Evolutionary conservation across 2,329 filamentous ascomycete species (phyloP).

Genomic region (Incumbomyces lentus): DNA sequence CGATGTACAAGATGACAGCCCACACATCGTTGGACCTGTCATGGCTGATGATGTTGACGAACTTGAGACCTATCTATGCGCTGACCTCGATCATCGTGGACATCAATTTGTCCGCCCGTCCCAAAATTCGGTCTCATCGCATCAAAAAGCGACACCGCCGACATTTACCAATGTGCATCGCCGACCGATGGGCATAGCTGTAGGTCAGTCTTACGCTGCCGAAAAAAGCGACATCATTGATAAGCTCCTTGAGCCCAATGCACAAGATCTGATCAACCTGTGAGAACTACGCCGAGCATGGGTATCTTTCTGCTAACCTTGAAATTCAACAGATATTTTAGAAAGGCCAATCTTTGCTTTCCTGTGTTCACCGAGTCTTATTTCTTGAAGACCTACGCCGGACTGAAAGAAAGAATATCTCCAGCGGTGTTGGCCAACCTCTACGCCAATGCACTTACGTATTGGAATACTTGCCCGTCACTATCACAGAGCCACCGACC

Average conservation of each 20-base stretch:
- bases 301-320: background rate
- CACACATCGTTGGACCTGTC: slow-evolving; percentile 49
- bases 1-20: slow-evolving; percentile 12
- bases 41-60: slow-evolving; percentile 50
- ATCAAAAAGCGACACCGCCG: slow-evolving; percentile 30
- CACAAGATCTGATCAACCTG: slow-evolving; percentile 39
- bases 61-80: slow-evolving; percentile 46
- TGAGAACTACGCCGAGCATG: slow-evolving; percentile 25
- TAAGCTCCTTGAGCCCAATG: slow-evolving; percentile 47
- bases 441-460: slow-evolving; percentile 48
- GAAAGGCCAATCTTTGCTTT: slow-evolving; percentile 47
- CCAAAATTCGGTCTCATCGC: slow-evolving; percentile 24
- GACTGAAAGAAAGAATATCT: slow-evolving; percentile 39
- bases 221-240: slow-evolving; percentile 49
- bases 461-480: slow-evolving; percentile 35
- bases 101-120: slow-evolving; percentile 18
- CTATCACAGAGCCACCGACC: slow-evolving; percentile 24
- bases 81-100: slow-evolving; percentile 22
- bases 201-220: slow-evolving; percentile 32
- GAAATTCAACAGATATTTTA: slow-evolving; percentile 24
- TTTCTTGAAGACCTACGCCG: slow-evolving; percentile 41
- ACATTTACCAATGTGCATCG: slow-evolving; percentile 27
- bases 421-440: slow-evolving; percentile 47
- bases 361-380: slow-evolving; percentile 47
- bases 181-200: slow-evolving; percentile 29